Evolutionary conservation across 257 asterid genomes (phyloP), one percentile per base, ranked within the genome.

Genomic region (Lavandula angustifolia): DNA sequence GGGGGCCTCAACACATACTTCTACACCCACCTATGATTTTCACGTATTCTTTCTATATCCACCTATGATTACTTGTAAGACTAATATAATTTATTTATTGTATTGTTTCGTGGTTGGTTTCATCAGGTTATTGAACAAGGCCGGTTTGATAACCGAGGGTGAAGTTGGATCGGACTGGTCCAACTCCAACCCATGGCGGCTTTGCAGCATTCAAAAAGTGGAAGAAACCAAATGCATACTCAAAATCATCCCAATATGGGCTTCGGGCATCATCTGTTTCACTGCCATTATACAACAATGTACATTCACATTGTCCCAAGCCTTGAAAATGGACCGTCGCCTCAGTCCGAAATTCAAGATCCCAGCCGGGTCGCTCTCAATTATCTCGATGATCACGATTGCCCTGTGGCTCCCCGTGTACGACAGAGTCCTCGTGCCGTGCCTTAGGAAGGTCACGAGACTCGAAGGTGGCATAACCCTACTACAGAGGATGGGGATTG

Each of bases 401-500:
- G 99, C 85, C 0, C 37, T 86, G 3, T 83, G 91, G 83, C 66
- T 94, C 40, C 97, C 99, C 0, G 0, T 94, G 4, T 90, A 94
- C 61, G 99, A 94, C 64, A 44, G 89, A 5, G 0, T 87, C 10
- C 0, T 94, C 61, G 91, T 94, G 0, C 97, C 99, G 0, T 27
- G 33, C 2, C 12, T 86, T 0, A 61, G 89, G 13, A 82, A 68
- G 55, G 35, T 70, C 55, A 90, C 95, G 0, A 67, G 66, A 46
- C 9, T 84, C 5, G 96, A 89, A 54, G 90, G 94, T 0, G 99
- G 97, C 4, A 85, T 94, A 33, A 94, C 91, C 0, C 73, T 82
- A 3, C 82, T 89, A 22, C 97, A 94, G 8, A 71, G 99, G 62
- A 87, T 94, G 69, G 97, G 97, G 40, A 73, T 85, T 11, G 99